A percentile compares a stretch with the other conserved stretches of the same genome.
phyloP scores from a whole-genome alignment of 164 flowering plant species.

The Cinnamomum micranthum region DNA sequence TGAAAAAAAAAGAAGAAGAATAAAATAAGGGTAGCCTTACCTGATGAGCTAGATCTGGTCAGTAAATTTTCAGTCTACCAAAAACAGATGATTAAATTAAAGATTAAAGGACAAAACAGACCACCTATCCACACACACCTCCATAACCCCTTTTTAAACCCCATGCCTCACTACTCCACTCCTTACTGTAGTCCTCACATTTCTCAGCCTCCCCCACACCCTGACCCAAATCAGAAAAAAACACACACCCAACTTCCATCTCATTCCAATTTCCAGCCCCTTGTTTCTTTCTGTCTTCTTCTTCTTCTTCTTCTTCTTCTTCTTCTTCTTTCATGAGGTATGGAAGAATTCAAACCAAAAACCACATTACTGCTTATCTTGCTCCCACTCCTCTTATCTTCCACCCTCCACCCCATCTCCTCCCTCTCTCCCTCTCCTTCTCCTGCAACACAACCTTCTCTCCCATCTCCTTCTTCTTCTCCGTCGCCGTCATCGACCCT shows the following conservation, averaged over 20 bases:
- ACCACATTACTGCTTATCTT: constrained; percentile 12
- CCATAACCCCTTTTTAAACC: neutral
- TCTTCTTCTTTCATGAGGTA: constrained; percentile 2
- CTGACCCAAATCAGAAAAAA: neutral
- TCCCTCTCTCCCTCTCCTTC: constrained; percentile 9
- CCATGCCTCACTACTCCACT: neutral
- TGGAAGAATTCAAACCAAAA: constrained; percentile 19
- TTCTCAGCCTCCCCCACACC: neutral
- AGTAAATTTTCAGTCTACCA: too few relatives aligned
- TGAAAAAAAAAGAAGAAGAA: too few relatives aligned
- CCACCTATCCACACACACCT: neutral
- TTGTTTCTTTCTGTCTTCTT: neutral
- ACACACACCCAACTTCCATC: neutral
- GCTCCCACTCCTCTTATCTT: constrained; percentile 12
- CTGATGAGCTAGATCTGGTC: too few relatives aligned
- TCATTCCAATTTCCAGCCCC: neutral
- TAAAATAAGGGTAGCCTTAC: too few relatives aligned
- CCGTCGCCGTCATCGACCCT: constrained; percentile 37
- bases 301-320: neutral
- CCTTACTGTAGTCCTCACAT: neutral
- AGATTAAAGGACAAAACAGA: neutral
- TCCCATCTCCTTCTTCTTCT: constrained; percentile 11
- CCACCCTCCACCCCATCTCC: constrained; percentile 2
- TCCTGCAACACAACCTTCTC: constrained; percentile 1
- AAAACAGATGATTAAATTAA: too few relatives aligned